These are phyloP conservation scores for Knoxdaviesia capensis DNA, from an alignment of 2,329 filamentous ascomycete species.

Conservation along the genomic window DNA sequence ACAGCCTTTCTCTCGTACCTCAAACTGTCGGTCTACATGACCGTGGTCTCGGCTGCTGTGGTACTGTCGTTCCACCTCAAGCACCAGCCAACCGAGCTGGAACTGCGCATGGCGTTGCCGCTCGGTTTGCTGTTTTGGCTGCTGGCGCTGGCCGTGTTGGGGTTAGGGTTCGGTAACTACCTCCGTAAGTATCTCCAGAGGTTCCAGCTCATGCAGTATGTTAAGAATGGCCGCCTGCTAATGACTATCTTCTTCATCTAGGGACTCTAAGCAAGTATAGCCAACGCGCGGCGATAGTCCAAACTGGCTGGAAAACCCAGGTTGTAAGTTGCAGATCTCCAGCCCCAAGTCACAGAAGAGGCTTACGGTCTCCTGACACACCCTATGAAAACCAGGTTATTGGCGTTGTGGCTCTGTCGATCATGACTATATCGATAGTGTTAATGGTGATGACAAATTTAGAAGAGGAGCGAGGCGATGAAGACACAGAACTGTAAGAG, in stretches of 20 bases:
- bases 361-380: not conserved
- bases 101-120: constrained; percentile 60
- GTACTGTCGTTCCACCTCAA: constrained; percentile 87
- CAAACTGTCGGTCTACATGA: constrained; percentile 74
- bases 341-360: too few species aligned
- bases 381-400: constrained; percentile 27
- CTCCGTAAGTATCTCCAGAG: constrained; percentile 32
- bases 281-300: constrained; percentile 60
- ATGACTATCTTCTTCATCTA: constrained; percentile 8
- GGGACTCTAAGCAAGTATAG: constrained; percentile 65
- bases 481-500: too few species aligned
- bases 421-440: constrained; percentile 44
- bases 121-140: constrained; percentile 80
- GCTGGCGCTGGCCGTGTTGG: constrained; percentile 56
- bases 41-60: constrained; percentile 75
- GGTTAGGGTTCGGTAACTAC: constrained; percentile 69
- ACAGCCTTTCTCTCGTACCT: constrained; percentile 75
- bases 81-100: constrained; percentile 43
- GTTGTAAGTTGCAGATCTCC: constrained; percentile 27
- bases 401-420: constrained; percentile 37
- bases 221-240: not conserved
- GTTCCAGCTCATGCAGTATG: not conserved
- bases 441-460: constrained; percentile 25
- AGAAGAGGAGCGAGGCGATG: too few species aligned
- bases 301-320: constrained; percentile 87